phyloP scores from a whole-genome alignment of 805 yeast genomes.

The Wilhelminamyces savonicus region DNA sequence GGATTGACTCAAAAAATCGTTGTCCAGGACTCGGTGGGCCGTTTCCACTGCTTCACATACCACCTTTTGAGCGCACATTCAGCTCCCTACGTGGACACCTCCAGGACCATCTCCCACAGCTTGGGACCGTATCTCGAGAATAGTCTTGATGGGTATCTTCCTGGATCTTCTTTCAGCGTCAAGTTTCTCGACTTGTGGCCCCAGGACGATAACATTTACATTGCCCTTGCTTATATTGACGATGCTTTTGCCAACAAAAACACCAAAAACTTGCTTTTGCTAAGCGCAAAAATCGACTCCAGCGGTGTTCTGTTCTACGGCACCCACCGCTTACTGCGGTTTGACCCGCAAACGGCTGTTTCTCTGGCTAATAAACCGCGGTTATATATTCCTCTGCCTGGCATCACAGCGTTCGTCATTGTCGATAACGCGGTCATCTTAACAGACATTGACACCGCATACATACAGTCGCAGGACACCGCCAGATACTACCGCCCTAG shows the following conservation, averaged over 20 bases:
- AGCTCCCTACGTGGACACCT: slow-evolving; percentile 18
- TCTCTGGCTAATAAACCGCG: slow-evolving; percentile 30
- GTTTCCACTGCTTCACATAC: slow-evolving; percentile 22
- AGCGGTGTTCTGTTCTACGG: slow-evolving; percentile 53
- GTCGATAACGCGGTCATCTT: slow-evolving; percentile 57
- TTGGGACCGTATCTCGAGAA: slow-evolving; percentile 23
- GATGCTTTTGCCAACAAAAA: slow-evolving; percentile 8
- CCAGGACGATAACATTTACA: slow-evolving; percentile 28
- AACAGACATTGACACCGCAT: slow-evolving; percentile 47
- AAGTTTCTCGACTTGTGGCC: slow-evolving; percentile 59
- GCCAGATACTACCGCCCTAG: slow-evolving; percentile 35
- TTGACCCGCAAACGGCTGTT: slow-evolving; percentile 7
- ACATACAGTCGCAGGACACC: slow-evolving; percentile 13
- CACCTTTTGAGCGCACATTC: slow-evolving; percentile 24
- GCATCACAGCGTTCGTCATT: slow-evolving; percentile 53
- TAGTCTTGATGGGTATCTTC: slow-evolving; percentile 35
- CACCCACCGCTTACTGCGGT: slow-evolving; percentile 56
- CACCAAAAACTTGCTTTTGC: slow-evolving; percentile 33
- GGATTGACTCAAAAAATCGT: slow-evolving; percentile 37
- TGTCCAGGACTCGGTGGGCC: slow-evolving; percentile 42
- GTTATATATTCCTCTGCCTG: slow-evolving; percentile 53
- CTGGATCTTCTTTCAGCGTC: slow-evolving; percentile 43
- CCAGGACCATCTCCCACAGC: slow-evolving; percentile 23
- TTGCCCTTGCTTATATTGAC: slow-evolving; percentile 28
- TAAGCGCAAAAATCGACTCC: slow-evolving; percentile 47